Evolutionary conservation across 1,139 yeast genomes (phyloP), one percentile per base, ranked within the genome.

Genomic region (Yamadazyma oceani): DNA sequence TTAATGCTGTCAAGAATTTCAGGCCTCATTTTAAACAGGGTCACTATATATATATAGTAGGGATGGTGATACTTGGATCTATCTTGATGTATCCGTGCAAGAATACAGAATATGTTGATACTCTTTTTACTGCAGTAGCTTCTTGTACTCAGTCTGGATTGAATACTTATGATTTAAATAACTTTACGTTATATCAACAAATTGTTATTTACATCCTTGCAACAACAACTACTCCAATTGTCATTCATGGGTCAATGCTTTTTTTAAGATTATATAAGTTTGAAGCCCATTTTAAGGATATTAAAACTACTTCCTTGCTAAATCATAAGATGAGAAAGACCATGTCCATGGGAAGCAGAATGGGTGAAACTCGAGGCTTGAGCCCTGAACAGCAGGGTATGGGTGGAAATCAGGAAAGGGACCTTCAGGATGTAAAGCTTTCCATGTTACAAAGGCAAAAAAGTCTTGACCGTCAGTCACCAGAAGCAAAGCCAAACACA

Each of bases 91-190:
- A 82, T 53, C 95, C 96, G 0, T 72, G 75, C 13, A 70, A 66
- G 39, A 80, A 85, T 52, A 64, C 80, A 26, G 43, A 57, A 4
- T 92, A 89, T 55, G 80, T 86, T 31, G 97, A 92, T 63, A 78
- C 85, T 2, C 62, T 92, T 29, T 87, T 89, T 59, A 66, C 86
- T 38, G 73, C 89, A 0, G 65, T 81, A 5, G 92, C 95, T 5
- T 80, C 92, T 0, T 66, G 83, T 3, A 88, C 97, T 1, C 96
- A 90, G 55, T 96, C 96, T 1, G 98, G 98, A 0, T 65, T 92
- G 42, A 88, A 87, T 53, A 82, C 96, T 0, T 67, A 85, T 17
- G 77, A 87, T 53, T 48, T 82, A 26, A 86, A 85, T 53, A 59
- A 64, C 0, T 50, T 87, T 41, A 63, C 69, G 1, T 58, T 85